phyloP scores from a whole-genome alignment of 1,284 basidiomycete genomes.

The Marasmius fiardii region DNA sequence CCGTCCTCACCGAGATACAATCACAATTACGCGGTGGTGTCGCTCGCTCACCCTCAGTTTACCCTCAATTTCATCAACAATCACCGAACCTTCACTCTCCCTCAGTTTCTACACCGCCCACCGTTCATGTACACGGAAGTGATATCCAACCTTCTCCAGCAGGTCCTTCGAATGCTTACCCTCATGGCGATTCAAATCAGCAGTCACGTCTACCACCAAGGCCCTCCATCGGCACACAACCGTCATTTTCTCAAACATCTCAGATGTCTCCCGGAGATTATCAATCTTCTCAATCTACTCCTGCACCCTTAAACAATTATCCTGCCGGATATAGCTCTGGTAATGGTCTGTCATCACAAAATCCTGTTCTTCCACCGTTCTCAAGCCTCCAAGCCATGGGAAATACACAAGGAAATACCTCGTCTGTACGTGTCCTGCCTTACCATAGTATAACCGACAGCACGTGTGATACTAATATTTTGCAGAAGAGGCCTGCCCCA shows the following conservation, averaged over 20 bases:
- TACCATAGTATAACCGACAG: slow-evolving; percentile 29
- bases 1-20: slow-evolving; percentile 74
- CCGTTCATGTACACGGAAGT: slow-evolving; percentile 38
- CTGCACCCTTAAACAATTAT: slow-evolving; percentile 5
- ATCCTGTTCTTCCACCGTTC: slow-evolving; percentile 65
- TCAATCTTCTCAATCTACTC: slow-evolving; percentile 5
- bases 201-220: slow-evolving; percentile 2
- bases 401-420: slow-evolving; percentile 45
- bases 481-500: slow-evolving; percentile 56
- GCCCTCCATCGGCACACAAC: slow-evolving; percentile 7
- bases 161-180: slow-evolving; percentile 25
- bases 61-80: slow-evolving; percentile 53
- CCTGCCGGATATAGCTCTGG: slow-evolving; percentile 2
- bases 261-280: slow-evolving; percentile 13
- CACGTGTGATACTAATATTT: slow-evolving; percentile 11
- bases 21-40: slow-evolving; percentile 59
- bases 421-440: slow-evolving; percentile 56
- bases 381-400: slow-evolving; percentile 64
- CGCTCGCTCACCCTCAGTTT: slow-evolving; percentile 59
- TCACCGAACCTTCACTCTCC: slow-evolving; percentile 69
- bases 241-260: slow-evolving; percentile 9
- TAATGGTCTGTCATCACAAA: slow-evolving; percentile 31
- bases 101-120: slow-evolving; percentile 54
- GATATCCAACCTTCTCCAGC: slow-evolving; percentile 32
- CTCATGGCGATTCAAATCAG: slow-evolving; percentile 14